These are phyloP conservation scores for Pseudozyma pruni DNA, from an alignment of 1,284 basidiomycete species.

Conservation along the genomic window DNA sequence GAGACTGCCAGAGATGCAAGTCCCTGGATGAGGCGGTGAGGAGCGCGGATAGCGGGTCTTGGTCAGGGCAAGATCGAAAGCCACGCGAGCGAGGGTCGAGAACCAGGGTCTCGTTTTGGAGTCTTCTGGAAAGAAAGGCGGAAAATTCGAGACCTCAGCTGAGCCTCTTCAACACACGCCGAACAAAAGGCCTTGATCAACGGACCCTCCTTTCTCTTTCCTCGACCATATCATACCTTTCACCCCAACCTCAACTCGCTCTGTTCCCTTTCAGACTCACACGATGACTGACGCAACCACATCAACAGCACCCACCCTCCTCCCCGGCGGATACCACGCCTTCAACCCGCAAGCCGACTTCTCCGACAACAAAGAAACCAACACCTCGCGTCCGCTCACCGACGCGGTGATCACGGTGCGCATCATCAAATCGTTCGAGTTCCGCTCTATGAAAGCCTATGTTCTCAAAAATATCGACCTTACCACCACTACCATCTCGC, in stretches of 20 bases:
- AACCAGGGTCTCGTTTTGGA: constrained; percentile 1
- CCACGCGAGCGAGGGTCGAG: not conserved
- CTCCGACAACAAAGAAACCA: constrained; percentile 74
- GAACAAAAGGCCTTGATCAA: not conserved
- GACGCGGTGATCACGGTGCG: constrained; percentile 86
- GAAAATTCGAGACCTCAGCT: constrained; percentile 3
- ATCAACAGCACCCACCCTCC: not conserved
- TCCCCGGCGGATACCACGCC: constrained; percentile 47
- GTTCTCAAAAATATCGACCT: constrained; percentile 86
- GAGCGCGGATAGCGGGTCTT: too few species aligned
- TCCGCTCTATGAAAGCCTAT: constrained; percentile 86
- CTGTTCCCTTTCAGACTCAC: not conserved
- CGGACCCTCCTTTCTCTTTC: not conserved
- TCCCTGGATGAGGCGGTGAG: too few species aligned
- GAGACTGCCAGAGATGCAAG: too few species aligned
- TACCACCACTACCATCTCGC: constrained; percentile 78
- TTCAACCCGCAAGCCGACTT: constrained; percentile 57
- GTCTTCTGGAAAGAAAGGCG: constrained; percentile 35
- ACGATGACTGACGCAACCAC: constrained; percentile 8
- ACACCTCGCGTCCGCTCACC: constrained; percentile 76
- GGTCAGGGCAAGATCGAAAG: not conserved
- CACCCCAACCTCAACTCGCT: not conserved
- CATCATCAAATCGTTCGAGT: constrained; percentile 94
- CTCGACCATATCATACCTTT: not conserved
- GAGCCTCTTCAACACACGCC: not conserved